phyloP scores from a whole-genome alignment of 208 protist species.

The Endotrypanum monterogeii region DNA sequence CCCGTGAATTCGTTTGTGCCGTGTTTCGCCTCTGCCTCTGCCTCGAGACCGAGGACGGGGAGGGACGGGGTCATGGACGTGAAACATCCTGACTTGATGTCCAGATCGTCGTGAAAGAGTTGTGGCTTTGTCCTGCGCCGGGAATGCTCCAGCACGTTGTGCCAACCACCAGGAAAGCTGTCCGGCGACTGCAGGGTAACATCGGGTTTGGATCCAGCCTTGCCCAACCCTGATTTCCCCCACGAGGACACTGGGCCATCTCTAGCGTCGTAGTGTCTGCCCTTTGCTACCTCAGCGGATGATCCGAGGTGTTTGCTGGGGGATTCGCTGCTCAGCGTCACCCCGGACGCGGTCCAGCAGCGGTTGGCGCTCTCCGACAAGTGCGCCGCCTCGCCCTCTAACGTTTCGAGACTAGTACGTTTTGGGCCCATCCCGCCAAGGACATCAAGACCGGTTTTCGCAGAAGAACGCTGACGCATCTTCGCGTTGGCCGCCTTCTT shows the following conservation, averaged over 20 bases:
- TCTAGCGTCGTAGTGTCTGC: background rate
- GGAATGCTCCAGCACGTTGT: slow-evolving; percentile 8
- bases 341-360: background rate
- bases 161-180: slow-evolving; percentile 9
- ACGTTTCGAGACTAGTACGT: slow-evolving; percentile 12
- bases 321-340: background rate
- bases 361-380: slow-evolving; percentile 9
- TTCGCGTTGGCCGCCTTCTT: background rate
- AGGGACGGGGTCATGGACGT: background rate
- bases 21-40: background rate
- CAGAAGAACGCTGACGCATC: background rate
- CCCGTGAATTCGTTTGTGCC: background rate
- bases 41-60: background rate
- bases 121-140: background rate
- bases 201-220: background rate
- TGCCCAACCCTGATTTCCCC: background rate
- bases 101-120: slow-evolving; percentile 1
- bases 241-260: background rate
- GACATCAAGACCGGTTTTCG: background rate
- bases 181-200: background rate
- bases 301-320: too few relatives aligned
- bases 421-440: background rate
- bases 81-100: background rate
- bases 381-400: slow-evolving; percentile 11
- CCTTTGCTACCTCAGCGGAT: too few relatives aligned